Conservation (phyloP, 2,329 filamentous ascomycete genomes). For the Xylariaceae sp. region DNA sequence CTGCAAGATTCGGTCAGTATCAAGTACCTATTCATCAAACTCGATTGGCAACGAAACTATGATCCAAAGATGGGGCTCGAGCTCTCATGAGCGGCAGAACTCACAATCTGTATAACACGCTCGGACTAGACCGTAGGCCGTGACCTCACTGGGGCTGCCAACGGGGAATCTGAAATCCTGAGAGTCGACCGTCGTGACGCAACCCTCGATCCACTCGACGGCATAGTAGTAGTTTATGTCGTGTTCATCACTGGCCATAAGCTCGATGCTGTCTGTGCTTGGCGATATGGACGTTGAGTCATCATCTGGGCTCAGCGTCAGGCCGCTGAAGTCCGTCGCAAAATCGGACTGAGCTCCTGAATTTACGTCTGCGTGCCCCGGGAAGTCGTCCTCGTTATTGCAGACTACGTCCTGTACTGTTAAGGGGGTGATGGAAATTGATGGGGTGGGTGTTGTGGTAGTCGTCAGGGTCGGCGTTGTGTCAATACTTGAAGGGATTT, state of each 20-base stretch:
- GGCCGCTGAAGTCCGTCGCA: conserved; percentile 3
- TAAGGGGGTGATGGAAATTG: conserved; percentile 6
- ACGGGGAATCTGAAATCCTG: conserved; percentile 19
- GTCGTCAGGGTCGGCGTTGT: not conserved
- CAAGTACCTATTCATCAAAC: not conserved
- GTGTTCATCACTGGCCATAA: conserved; percentile 6
- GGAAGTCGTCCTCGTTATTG: conserved; percentile 17
- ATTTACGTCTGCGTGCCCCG: conserved; percentile 14
- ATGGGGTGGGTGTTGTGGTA: not conserved
- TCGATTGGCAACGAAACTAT: not conserved
- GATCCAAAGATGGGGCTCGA: not conserved
- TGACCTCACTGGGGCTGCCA: conserved; percentile 13
- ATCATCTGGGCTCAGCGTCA: no score
- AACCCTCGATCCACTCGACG: conserved; percentile 16
- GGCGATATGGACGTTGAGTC: conserved; percentile 1
- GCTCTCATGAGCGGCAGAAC: conserved; percentile 2
- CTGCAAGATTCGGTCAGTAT: not conserved
- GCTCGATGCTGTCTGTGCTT: not conserved
- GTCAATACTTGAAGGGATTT: no score
- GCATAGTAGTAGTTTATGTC: conserved; percentile 19
- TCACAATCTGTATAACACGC: conserved; percentile 23
- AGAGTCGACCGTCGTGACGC: conserved; percentile 13
- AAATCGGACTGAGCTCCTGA: conserved; percentile 7
- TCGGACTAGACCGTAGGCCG: conserved; percentile 17
- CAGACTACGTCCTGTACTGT: conserved; percentile 8